Percentiles rank a stretch among this genome's conserved stretches.
Conservation (phyloP, 176 grass and related monocot genomes). For the Ensete ventricosum region DNA sequence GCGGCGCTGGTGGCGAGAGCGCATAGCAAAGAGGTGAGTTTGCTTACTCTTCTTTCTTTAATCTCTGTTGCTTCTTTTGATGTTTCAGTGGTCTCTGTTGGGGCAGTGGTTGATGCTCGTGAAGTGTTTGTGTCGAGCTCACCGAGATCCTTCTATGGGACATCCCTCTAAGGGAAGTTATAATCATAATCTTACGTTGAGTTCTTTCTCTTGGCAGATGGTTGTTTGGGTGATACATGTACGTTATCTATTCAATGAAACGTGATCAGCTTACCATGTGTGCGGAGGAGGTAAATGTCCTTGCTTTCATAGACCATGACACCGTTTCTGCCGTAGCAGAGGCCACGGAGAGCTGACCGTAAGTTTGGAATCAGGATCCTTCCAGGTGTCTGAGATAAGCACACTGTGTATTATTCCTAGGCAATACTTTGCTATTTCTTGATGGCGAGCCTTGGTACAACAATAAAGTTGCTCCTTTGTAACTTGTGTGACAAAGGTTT, state of each 20-base stretch:
- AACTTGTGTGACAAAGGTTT: too few species aligned
- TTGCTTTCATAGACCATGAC: constrained; percentile 89
- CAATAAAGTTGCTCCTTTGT: too few species aligned
- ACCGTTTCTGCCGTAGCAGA: constrained; percentile 57
- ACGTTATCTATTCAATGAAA: neutral
- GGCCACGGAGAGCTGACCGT: constrained; percentile 36
- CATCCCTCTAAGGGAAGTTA: neutral
- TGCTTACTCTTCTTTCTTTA: too few species aligned
- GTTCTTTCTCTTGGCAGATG: neutral
- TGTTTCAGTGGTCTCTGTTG: too few species aligned
- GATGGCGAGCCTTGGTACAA: too few species aligned
- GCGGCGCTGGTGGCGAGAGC: constrained; percentile 50
- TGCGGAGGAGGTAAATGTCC: constrained; percentile 63
- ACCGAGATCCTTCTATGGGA: neutral
- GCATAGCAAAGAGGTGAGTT: constrained; percentile 43
- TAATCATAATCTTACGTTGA: too few species aligned
- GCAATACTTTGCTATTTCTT: constrained; percentile 19
- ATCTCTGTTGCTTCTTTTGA: neutral
- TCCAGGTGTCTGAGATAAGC: constrained; percentile 65
- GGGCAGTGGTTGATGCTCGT: neutral
- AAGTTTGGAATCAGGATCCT: constrained; percentile 52
- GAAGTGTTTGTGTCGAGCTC: neutral
- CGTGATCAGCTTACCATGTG: constrained; percentile 17
- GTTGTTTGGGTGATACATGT: neutral
- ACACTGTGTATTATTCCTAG: constrained; percentile 37